Base-by-base conservation (phyloP, 1,139 yeast genomes). In the Geotrichum aggregatum region DNA sequence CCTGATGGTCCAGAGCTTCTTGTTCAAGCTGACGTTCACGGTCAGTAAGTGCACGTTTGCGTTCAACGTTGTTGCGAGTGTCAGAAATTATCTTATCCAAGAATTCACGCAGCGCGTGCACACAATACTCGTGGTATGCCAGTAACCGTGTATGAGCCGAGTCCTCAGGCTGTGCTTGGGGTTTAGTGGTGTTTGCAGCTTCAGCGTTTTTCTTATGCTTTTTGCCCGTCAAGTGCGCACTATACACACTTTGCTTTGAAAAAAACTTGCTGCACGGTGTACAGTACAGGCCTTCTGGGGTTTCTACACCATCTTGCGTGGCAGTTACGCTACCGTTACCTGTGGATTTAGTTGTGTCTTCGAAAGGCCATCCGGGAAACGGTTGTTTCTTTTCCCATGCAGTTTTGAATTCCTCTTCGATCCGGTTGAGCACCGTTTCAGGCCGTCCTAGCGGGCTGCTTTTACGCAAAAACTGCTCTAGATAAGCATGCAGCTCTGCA, bases 221-320 rank as follows among this genome's bases (percentile, higher is more conserved):
- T 64, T 86, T 86, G 1, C 97, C 96, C 1, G 64, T 60, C 31
- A 88, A 66, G 71, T 92, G 98, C 1, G 79, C 82, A 8, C 76
- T 70, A 63, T 74, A 89, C 0, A 87, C 94, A 0, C 88, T 71
- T 34, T 71, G 72, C 52, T 84, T 84, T 11, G 86, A 71, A 65
- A 88, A 89, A 33, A 65, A 54, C 62, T 81, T 85, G 36, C 77
- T 74, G 65, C 98, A 92, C 0, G 79, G 76, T 4, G 68, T 60
- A 63, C 98, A 92, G 61, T 69, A 84, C 49, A 62, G 48, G 13
- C 56, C 56, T 34, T 54, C 22, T 1, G 50, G 48, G 11, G 56
- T 54, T 24, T 54, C 54, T 7, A 50, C 47, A n/a, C 47, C 54
- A 33, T 44, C 57, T 36, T 19, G 41, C 14, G 39, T 30, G 21